These are phyloP conservation scores for Salvia miltiorrhiza DNA, from an alignment of 257 asterid genomes.

Conservation along the genomic window DNA sequence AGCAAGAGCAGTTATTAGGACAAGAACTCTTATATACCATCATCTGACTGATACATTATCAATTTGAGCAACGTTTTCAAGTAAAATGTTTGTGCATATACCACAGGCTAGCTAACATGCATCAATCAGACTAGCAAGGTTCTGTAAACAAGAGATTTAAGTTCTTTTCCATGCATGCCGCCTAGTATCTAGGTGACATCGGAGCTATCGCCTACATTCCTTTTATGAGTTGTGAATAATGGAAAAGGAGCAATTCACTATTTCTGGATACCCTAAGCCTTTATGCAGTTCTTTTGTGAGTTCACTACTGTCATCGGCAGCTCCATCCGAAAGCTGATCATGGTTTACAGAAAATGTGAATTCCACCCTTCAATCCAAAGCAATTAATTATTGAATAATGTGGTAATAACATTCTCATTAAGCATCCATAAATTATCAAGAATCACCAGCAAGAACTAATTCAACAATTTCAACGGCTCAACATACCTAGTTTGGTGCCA, in stretches of 20 bases:
- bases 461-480: background rate
- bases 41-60: background rate
- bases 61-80: background rate
- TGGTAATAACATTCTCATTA: background rate
- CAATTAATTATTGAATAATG: background rate
- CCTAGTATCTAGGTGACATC: background rate
- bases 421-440: background rate
- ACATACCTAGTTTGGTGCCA: constrained; percentile 84
- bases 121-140: background rate
- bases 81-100: background rate
- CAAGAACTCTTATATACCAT: background rate
- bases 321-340: background rate
- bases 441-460: background rate
- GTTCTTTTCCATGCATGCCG: background rate
- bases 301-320: background rate
- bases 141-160: background rate
- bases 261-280: background rate
- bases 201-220: background rate
- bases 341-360: background rate
- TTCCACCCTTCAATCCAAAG: background rate
- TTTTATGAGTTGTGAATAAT: background rate
- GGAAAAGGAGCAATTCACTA: background rate
- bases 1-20: background rate
- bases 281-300: background rate
- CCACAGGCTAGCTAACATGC: background rate